Conservation (phyloP, 2,329 filamentous ascomycete genomes). For the Rachicladosporium sp. region DNA sequence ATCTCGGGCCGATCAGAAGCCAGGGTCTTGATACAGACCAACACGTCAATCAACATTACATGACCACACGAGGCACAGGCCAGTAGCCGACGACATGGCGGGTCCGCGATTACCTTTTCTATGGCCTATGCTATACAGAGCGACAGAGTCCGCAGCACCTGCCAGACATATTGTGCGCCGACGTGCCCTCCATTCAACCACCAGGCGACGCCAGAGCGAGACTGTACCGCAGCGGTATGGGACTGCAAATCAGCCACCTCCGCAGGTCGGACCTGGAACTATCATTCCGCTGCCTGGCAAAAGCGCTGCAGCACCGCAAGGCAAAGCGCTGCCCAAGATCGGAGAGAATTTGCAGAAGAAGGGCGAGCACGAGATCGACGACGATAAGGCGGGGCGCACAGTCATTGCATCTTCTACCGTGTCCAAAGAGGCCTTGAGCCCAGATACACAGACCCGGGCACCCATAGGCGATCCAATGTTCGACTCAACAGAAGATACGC, state of each 20-base stretch:
- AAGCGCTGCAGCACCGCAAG: conserved; percentile 3
- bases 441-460: too few species aligned
- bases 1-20: too few species aligned
- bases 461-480: conserved; percentile 12
- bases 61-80: too few species aligned
- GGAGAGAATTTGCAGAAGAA: conserved; percentile 18
- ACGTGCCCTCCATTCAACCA: conserved; percentile 22
- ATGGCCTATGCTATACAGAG: conserved; percentile 33
- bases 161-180: conserved; percentile 14
- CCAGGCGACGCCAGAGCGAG: conserved; percentile 21
- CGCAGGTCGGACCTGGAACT: conserved; percentile 18
- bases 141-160: conserved; percentile 15
- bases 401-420: too few species aligned
- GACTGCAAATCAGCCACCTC: conserved; percentile 34
- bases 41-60: too few species aligned
- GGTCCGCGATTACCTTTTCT: conserved; percentile 34
- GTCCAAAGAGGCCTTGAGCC: too few species aligned
- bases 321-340: conserved; percentile 19
- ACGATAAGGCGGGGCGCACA: conserved; percentile 7
- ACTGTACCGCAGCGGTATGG: conserved; percentile 31
- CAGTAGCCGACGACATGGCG: too few species aligned
- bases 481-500: conserved; percentile 8
- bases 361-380: conserved; percentile 16
- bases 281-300: background rate
- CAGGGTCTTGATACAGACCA: too few species aligned